phyloP scores from a whole-genome alignment of 2,329 filamentous ascomycete genomes.

The Botrytis paeoniae region DNA sequence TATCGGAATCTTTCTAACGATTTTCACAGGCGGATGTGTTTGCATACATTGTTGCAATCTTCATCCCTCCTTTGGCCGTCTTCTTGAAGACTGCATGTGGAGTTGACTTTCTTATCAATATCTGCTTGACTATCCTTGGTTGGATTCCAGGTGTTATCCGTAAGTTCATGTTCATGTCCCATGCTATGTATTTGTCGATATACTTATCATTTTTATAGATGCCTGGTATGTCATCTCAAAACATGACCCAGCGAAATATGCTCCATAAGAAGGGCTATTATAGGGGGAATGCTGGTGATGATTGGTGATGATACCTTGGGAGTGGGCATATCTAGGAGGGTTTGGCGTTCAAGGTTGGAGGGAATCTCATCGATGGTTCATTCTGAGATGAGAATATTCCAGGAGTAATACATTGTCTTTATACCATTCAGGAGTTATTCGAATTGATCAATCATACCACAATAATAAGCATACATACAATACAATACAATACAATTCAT shows the following conservation, averaged over 20 bases:
- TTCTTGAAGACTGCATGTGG: conserved; percentile 41
- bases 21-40: conserved; percentile 28
- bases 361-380: neutral
- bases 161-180: conserved; percentile 23
- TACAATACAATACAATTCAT: neutral
- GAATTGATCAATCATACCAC: neutral
- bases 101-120: conserved; percentile 43
- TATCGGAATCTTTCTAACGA: neutral
- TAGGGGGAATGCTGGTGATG: neutral
- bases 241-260: conserved; percentile 30
- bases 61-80: conserved; percentile 36
- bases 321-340: neutral
- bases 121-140: conserved; percentile 40
- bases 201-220: conserved; percentile 22
- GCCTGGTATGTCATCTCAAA: conserved; percentile 35
- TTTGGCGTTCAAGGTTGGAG: neutral
- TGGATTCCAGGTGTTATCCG: conserved; percentile 37
- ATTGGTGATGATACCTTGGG: neutral
- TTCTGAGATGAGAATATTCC: neutral
- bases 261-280: neutral
- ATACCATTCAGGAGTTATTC: neutral
- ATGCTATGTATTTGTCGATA: neutral
- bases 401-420: neutral
- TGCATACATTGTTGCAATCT: conserved; percentile 35
- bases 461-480: neutral